Evolutionary conservation across 441 rosid genomes (phyloP).

Genomic region (Euphorbia celastroides): DNA sequence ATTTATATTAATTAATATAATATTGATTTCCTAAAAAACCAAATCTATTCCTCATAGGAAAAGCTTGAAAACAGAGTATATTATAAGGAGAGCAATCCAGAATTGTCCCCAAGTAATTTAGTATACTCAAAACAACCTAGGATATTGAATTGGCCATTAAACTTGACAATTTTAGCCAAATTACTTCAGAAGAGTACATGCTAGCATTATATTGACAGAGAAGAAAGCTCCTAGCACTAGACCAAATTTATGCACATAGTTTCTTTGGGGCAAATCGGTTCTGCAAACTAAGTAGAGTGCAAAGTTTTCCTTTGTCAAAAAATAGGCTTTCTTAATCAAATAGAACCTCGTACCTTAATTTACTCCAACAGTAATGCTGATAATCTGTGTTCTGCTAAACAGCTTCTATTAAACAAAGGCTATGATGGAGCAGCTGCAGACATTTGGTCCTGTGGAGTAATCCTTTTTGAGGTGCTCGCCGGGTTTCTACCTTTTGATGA

Average conservation of each 20-base stretch:
- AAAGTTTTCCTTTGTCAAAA: not conserved
- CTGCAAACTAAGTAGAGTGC: not conserved
- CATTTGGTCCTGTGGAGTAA: slow-evolving; percentile 86
- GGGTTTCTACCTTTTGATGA: slow-evolving; percentile 77
- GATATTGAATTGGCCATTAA: not conserved
- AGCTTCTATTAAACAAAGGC: slow-evolving; percentile 72
- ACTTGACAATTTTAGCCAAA: not conserved
- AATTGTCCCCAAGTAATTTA: too few species aligned
- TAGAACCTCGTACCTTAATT: slow-evolving; percentile 9
- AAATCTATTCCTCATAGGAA: too few species aligned
- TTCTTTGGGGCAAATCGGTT: not conserved
- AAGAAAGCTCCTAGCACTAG: too few species aligned
- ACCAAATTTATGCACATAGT: not conserved
- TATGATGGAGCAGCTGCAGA: slow-evolving; percentile 90
- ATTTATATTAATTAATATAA: too few species aligned
- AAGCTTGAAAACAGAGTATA: too few species aligned
- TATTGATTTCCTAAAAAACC: too few species aligned
- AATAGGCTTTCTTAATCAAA: not conserved
- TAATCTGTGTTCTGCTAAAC: slow-evolving; percentile 22
- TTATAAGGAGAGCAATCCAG: too few species aligned
- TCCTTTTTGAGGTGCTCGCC: slow-evolving; percentile 72
- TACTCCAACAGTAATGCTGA: slow-evolving; percentile 10
- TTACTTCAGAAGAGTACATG: not conserved
- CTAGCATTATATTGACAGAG: too few species aligned
- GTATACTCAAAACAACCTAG: too few species aligned